Evolutionary conservation across 192 early-diverging fungal species (phyloP).

Genomic region (Podila epigama): DNA sequence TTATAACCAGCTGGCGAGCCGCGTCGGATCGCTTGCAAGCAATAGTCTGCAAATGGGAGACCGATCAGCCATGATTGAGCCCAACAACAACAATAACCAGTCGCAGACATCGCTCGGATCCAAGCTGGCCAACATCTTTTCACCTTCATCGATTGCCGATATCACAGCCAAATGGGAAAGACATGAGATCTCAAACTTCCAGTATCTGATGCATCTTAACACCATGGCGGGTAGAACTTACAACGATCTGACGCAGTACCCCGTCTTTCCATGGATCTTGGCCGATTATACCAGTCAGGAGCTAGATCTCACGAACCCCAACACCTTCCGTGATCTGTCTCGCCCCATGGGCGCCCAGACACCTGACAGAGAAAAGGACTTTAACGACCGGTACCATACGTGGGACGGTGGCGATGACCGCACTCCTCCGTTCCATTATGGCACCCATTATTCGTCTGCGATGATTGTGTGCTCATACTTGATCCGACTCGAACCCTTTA

Average conservation of each 20-base stretch:
- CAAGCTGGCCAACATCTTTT: slow-evolving; percentile 68
- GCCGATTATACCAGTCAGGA: slow-evolving; percentile 79
- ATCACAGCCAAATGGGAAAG: slow-evolving; percentile 85
- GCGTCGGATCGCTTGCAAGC: slow-evolving; percentile 54
- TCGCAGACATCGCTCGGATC: slow-evolving; percentile 50
- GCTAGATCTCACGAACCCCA: slow-evolving; percentile 81
- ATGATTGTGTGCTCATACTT: slow-evolving; percentile 90
- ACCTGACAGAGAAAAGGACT: slow-evolving; percentile 68
- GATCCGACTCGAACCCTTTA: slow-evolving; percentile 91
- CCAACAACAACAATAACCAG: slow-evolving; percentile 38
- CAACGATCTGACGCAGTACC: slow-evolving; percentile 95
- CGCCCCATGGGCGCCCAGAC: slow-evolving; percentile 92
- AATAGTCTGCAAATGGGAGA: slow-evolving; percentile 59
- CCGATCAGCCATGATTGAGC: slow-evolving; percentile 42
- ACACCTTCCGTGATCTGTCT: slow-evolving; percentile 86
- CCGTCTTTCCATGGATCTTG: slow-evolving; percentile 95
- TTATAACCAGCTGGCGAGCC: slow-evolving; percentile 67
- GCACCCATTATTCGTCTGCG: slow-evolving; percentile 96
- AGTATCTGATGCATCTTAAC: slow-evolving; percentile 95
- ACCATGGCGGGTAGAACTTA: slow-evolving; percentile 85
- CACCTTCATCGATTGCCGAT: slow-evolving; percentile 65
- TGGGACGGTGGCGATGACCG: slow-evolving; percentile 63
- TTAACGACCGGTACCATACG: slow-evolving; percentile 65
- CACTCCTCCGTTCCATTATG: slow-evolving; percentile 85
- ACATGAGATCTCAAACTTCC: slow-evolving; percentile 92